Base-by-base conservation (phyloP, 148 eudicot genomes). In the Nepenthes mirabilis region DNA sequence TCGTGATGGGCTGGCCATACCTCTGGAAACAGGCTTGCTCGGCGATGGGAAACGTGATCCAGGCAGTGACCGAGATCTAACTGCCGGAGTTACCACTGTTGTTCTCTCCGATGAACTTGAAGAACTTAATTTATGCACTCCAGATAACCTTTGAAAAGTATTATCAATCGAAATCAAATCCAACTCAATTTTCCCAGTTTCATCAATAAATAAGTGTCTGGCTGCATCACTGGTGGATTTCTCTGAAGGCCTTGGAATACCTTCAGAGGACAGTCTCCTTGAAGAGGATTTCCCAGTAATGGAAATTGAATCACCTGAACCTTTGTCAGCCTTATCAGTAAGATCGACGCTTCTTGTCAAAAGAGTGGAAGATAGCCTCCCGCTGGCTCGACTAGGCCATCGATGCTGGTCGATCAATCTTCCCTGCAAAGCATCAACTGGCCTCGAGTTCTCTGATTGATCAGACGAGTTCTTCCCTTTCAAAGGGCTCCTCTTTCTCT, bases 301-400 rank as follows among this genome's bases (percentile, higher is more conserved):
- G 23, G 23, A 23, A 23, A 23, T 23, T 23, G 80, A 65, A 12
- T 57, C 49, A 45, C 59, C 59, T 1, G 77, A 68, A 60, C 58
- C 57, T 74, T 72, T 85, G 32, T 60, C 63, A 5, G 40, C 56
- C 71, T 64, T 80, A 68, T 72, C 80, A 37, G 63, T 61, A 47
- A 73, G 68, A 77, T 91, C 87, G 72, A 75, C 51, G 51, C 79
- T 81, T 79, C 72, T 80, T 12, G 66, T 70, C 52, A 73, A 45
- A 13, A 62, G 36, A 69, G 54, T 66, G n/a, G 89, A 64, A 54
- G 72, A 62, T 52, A 77, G 43, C 70, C 69, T 85, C 61, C 82
- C 89, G 68, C 72, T 76, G 53, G 83, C 57, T 72, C 82, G 77
- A 70, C 95, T 83, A n/a, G 95, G 95, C 96, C 95, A 86, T 66